phyloP scores from a whole-genome alignment of 2,329 filamentous ascomycete species.

The Diaporthe caulivora region DNA sequence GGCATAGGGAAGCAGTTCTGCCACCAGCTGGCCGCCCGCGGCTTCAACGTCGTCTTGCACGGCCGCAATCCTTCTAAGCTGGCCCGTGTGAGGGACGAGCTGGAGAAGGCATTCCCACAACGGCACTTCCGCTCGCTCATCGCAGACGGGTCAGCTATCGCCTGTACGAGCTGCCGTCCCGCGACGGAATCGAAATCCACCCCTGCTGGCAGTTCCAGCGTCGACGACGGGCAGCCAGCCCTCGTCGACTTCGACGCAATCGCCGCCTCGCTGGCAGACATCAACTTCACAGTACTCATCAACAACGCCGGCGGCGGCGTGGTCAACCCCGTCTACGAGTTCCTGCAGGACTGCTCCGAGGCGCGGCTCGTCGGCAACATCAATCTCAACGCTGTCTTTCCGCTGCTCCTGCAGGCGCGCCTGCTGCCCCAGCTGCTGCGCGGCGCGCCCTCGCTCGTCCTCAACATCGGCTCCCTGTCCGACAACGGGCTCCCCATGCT shows the following conservation, averaged over 20 bases:
- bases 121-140: slow-evolving; percentile 55
- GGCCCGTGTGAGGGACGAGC: slow-evolving; percentile 51
- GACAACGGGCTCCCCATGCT: slow-evolving; percentile 61
- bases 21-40: slow-evolving; percentile 61
- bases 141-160: slow-evolving; percentile 54
- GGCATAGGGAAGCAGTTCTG: slow-evolving; percentile 67
- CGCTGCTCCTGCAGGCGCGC: slow-evolving; percentile 59
- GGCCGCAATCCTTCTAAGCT: slow-evolving; percentile 66
- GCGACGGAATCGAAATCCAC: not conserved
- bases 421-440: slow-evolving; percentile 58
- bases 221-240: not conserved
- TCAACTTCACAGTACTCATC: slow-evolving; percentile 64
- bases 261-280: slow-evolving; percentile 46
- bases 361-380: slow-evolving; percentile 56
- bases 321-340: slow-evolving; percentile 48
- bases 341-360: slow-evolving; percentile 51
- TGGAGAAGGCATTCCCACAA: slow-evolving; percentile 55
- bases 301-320: slow-evolving; percentile 67
- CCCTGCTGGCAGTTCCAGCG: not conserved
- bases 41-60: slow-evolving; percentile 70
- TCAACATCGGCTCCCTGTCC: slow-evolving; percentile 63
- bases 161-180: slow-evolving; percentile 20
- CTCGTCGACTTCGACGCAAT: slow-evolving; percentile 45
- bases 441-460: slow-evolving; percentile 57
- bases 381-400: slow-evolving; percentile 63